Base-by-base conservation (phyloP, 2,329 filamentous ascomycete species). In the Microcyclosporella mali region DNA sequence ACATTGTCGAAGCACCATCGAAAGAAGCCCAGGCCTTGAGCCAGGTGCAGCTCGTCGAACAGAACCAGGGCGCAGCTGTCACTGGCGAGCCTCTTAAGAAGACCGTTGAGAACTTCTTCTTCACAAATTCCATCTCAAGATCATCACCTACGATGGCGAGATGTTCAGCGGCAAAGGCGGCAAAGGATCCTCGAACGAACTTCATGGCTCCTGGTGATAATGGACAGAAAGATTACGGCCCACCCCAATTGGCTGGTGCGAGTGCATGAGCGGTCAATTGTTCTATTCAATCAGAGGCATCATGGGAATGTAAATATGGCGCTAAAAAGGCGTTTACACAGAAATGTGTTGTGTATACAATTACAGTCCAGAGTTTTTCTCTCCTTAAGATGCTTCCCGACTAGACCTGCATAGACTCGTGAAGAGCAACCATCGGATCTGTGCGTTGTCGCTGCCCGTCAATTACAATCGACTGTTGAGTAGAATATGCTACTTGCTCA, bases 131-230 rank as follows among this genome's bases (percentile, higher is more conserved):
- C 45, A 95, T 98, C 67, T 94, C 89, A 30, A 83, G 92, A 78
- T 95, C 89, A 73, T 95, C 89, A 50, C 89, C 92, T 39, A 98
- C 92, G 45, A 98, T 98, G 92, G 92, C 92, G 47, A 85, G 92
- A 64, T 95, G 88, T 76, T 94, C 88, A 37, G 90, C 87, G 40
- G 85, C 89, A 55, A 97, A 95, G 78, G 85, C 84, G 32, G 60
- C 66, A 37, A 71, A 71, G 57, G 70, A 72, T 55, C 63, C 70
- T 18, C 52, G 67, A 45, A 73, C 68, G 21, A 73, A 73, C 58
- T 73, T 73, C 58, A 69, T 73, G 69, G 71, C 71, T 40, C 68
- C 70, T 14, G 70, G 71, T 19, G 53, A 56, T n/a, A 41, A 67
- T 37, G 56, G 67, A 31, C 68, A 70, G 52, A 63, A 69, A 11